Conservation (phyloP, 176 grass and related monocot species). For the Elaeis guineensis region DNA sequence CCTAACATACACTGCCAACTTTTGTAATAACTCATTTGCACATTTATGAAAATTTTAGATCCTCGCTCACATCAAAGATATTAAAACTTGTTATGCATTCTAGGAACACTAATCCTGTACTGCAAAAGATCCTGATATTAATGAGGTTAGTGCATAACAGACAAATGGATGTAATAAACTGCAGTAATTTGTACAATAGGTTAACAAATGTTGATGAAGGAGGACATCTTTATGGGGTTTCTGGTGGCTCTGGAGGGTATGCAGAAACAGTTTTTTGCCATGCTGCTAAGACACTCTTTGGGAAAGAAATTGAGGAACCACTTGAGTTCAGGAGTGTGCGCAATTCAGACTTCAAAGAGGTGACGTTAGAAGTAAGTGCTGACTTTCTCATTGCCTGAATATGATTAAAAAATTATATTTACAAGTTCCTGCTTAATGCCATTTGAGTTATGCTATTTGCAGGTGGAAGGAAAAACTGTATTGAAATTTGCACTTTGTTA, state of each 20-base stretch:
- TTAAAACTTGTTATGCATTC: too few relatives aligned
- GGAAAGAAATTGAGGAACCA: constrained; percentile 50
- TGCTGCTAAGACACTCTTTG: constrained; percentile 62
- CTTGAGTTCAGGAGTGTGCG: constrained; percentile 62
- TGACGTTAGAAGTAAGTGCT: constrained; percentile 48
- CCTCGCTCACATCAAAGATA: too few relatives aligned
- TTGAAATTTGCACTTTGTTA: constrained; percentile 94
- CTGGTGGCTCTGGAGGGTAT: constrained; percentile 91
- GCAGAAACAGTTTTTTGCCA: constrained; percentile 80
- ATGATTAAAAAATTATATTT: not conserved
- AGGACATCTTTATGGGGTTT: constrained; percentile 76
- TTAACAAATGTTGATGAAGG: constrained; percentile 82
- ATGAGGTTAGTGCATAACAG: too few relatives aligned
- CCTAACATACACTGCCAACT: too few relatives aligned
- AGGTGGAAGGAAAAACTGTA: constrained; percentile 80
- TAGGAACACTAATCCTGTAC: too few relatives aligned
- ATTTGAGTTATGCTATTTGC: constrained; percentile 18
- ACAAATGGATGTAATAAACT: too few relatives aligned
- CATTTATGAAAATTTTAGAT: too few relatives aligned
- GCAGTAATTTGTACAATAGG: constrained; percentile 20
- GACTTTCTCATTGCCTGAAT: not conserved
- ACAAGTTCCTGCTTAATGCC: too few relatives aligned
- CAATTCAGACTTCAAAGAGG: constrained; percentile 85
- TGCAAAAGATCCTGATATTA: too few relatives aligned
- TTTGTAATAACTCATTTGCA: too few relatives aligned